Evolutionary conservation across 495 filamentous ascomycete genomes (phyloP), one percentile per base, ranked within the genome.

Genomic region (Neurospora sp.): DNA sequence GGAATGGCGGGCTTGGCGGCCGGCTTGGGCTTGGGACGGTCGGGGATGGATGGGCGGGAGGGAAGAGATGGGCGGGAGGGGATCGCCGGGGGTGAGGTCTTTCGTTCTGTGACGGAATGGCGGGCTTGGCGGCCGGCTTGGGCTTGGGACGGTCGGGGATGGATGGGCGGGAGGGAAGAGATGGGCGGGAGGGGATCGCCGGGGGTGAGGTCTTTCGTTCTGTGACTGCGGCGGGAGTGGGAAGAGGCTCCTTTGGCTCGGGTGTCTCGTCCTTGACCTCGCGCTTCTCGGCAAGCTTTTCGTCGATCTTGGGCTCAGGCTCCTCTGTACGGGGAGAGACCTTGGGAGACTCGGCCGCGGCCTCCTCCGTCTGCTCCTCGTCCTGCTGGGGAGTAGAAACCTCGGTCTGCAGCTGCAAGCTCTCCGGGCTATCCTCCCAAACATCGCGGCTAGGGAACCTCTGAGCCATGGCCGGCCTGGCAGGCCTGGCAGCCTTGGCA

Each of bases 341-440:
- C 14, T 66, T 18, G 27, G 53, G 27, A 9, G 53, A 66, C 1
- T 18, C 53, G 53, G 53, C 53, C 0, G 27, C 3, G 10, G 20
- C 20, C 53, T 61, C 53, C 22, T 66, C 53, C 53, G 22, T 8
- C 27, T 66, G 69, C 44, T 83, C 78, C 20, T 87, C 84, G 5
- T 85, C 81, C 14, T 83, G 78, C 48, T 93, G 89, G n/a, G 88
- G 88, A 14, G 79, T 81, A 68, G 87, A 88, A 35, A 98, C 90
- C 5, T 92, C 95, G 12, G 96, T 94, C 73, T 91, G 89, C 38
- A 96, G 87, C 71, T 91, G 86, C 66, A 93, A 87, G 76, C 91
- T 94, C 75, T 96, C 92, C 5, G 96, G 95, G 0, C 89, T 89
- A 79, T 99, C 96, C 83, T 99, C 96, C 96, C 96, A 99, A 61